Base-by-base conservation (phyloP, 208 protist species). In the Leishmania gerbilli region DNA sequence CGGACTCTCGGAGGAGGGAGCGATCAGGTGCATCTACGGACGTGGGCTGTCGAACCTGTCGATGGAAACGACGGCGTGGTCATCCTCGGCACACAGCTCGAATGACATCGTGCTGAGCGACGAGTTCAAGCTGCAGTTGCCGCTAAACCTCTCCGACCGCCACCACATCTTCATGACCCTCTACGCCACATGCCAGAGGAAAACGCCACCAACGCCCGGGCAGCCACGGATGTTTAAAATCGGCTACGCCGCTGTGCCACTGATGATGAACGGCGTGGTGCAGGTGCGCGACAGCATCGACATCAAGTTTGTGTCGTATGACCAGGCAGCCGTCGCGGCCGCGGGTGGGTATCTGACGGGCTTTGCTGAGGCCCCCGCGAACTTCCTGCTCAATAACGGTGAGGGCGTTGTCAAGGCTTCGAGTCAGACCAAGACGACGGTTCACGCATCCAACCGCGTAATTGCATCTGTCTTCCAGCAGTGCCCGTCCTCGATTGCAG, bases 111-210 rank as follows among this genome's bases (percentile, higher is more conserved):
- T 76, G 19, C 81, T 98, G 21, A 96, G 76, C 81, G 93, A 98
- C 75, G 95, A 98, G 80, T 92, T 96, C 86, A 98, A 98, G 88
- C 80, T 98, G 56, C 93, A 97, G 83, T 87, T 98, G 19, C 95
- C 95, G 17, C 87, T 96, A 24, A 93, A 95, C 79, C 87, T 96
- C 42, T 93, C 89, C 3, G 87, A 96, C 68, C 74, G 77, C n/a
- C 92, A 95, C 72, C 95, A 98, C 80, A 91, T 98, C 60, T 96
- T 98, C 77, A 91, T 98, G 58, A 96, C 89, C 19, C 88, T 98
- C 65, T 94, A 95, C 82, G 95, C 93, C 15, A 88, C 83, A 3
- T 89, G 90, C 80, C 84, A 90, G 80, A 90, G 88, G 77, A 93
- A 85, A 72, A 87, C 79, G 53, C 62, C 89, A 31, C 88, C 92